A percentile compares a stretch with the other conserved stretches of the same genome.
Conservation (phyloP, 768 basidiomycete species). For the Kwoniella botswanensis region DNA sequence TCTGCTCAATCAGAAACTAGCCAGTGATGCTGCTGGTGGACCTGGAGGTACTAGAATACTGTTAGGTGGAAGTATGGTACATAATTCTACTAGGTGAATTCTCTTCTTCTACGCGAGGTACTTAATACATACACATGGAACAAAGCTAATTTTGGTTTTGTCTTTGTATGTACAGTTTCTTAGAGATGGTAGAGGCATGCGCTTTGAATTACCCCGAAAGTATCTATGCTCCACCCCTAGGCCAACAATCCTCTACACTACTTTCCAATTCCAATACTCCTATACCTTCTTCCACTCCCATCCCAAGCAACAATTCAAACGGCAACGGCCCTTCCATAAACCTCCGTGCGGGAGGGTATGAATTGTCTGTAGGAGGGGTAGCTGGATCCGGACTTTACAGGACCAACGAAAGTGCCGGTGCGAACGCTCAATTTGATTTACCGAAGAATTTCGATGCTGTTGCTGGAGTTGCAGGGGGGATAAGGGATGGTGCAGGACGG, state of each 20-base stretch:
- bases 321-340: constrained; percentile 62
- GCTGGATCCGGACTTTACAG: constrained; percentile 83
- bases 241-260: constrained; percentile 63
- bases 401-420: constrained; percentile 63
- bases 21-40: constrained; percentile 56
- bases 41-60: constrained; percentile 73
- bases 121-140: not conserved
- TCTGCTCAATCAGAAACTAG: constrained; percentile 78
- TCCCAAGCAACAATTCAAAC: not conserved
- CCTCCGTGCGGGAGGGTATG: constrained; percentile 88
- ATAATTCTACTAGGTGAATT: constrained; percentile 86
- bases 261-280: constrained; percentile 50
- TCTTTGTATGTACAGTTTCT: constrained; percentile 64
- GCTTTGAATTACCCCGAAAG: constrained; percentile 58
- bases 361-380: constrained; percentile 88
- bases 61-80: constrained; percentile 91
- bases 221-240: constrained; percentile 58
- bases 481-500: constrained; percentile 84
- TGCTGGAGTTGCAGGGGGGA: constrained; percentile 68
- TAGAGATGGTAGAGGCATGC: constrained; percentile 84
- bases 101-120: not conserved
- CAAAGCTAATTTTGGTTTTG: constrained; percentile 13
- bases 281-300: constrained; percentile 59
- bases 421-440: constrained; percentile 43
- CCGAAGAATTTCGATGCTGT: constrained; percentile 40